Conservation (phyloP, 2,329 filamentous ascomycete species). For the Claviceps digitariae region DNA sequence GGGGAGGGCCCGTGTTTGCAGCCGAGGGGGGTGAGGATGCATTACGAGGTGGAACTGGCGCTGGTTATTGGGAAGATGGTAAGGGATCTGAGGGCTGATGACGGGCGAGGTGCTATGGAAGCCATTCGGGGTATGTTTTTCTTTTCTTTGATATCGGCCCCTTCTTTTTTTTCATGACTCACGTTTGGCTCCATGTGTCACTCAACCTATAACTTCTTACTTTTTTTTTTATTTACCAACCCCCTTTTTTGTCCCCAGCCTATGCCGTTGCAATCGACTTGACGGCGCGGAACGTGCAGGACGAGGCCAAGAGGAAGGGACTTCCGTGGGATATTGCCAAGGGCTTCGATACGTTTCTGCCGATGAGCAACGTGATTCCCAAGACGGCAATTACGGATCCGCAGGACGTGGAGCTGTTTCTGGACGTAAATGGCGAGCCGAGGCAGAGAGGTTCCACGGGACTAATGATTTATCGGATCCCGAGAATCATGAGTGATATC, state of each 20-base stretch:
- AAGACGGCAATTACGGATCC: slow-evolving; percentile 74
- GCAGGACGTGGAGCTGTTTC: slow-evolving; percentile 74
- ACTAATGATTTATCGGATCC: slow-evolving; percentile 87
- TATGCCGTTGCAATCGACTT: slow-evolving; percentile 93
- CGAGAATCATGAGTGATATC: slow-evolving; percentile 77
- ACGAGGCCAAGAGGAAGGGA: slow-evolving; percentile 90
- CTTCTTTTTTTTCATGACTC: background rate
- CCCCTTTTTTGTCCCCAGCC: slow-evolving; percentile 30
- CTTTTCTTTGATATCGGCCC: background rate
- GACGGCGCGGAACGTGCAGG: slow-evolving; percentile 90
- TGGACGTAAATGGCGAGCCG: slow-evolving; percentile 67
- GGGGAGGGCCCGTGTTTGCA: slow-evolving; percentile 66
- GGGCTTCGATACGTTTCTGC: slow-evolving; percentile 95
- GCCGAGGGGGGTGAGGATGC: slow-evolving; percentile 70
- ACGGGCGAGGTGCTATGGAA: slow-evolving; percentile 63
- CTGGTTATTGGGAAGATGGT: slow-evolving; percentile 75
- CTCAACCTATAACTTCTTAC: background rate
- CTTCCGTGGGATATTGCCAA: slow-evolving; percentile 94
- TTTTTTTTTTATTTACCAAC: background rate
- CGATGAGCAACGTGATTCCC: slow-evolving; percentile 67
- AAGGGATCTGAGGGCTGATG: slow-evolving; percentile 60
- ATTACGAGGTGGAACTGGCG: slow-evolving; percentile 92
- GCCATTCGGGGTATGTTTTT: slow-evolving; percentile 57
- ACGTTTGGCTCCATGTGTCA: background rate
- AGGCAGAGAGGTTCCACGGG: slow-evolving; percentile 81